A percentile compares a stretch with the other conserved stretches of the same genome.
Evolutionary conservation across 2,329 filamentous ascomycete genomes (phyloP).

Genomic region (Aureobasidium sp.): DNA sequence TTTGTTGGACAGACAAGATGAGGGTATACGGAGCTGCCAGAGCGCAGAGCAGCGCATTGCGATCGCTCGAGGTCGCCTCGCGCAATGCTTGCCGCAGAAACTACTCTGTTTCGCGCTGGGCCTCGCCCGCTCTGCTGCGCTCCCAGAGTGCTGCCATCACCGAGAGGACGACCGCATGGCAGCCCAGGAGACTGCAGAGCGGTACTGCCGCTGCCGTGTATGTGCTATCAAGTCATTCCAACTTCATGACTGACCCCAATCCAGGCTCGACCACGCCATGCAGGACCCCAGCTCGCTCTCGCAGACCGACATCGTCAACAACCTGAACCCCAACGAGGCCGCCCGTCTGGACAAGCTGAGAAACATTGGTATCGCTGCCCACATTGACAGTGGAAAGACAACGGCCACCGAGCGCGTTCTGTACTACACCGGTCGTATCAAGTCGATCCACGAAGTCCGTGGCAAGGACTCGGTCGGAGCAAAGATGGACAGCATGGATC

Average conservation of each 20-base stretch:
- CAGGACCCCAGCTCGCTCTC: constrained; percentile 49
- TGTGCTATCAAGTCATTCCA: neutral
- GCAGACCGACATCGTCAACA: constrained; percentile 63
- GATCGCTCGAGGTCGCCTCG: constrained; percentile 16
- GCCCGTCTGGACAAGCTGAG: constrained; percentile 71
- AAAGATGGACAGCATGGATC: constrained; percentile 99
- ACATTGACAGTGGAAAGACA: constrained; percentile 98
- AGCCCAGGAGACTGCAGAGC: constrained; percentile 20
- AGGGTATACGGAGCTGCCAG: constrained; percentile 17
- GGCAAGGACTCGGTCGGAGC: constrained; percentile 91
- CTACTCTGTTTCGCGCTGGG: constrained; percentile 13
- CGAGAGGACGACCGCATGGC: constrained; percentile 17
- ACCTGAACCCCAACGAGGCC: constrained; percentile 72
- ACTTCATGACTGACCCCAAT: neutral
- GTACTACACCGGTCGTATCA: constrained; percentile 96
- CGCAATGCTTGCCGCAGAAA: constrained; percentile 10
- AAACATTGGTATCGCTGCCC: constrained; percentile 97
- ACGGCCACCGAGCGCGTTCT: constrained; percentile 93
- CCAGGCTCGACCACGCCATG: constrained; percentile 48
- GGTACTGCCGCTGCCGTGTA: constrained; percentile 23
- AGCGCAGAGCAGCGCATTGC: constrained; percentile 16
- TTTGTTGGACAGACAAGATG: constrained; percentile 13
- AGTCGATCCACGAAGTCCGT: constrained; percentile 92
- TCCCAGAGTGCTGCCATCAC: neutral
- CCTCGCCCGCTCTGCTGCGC: constrained; percentile 15